Base-by-base conservation (phyloP, 495 filamentous ascomycete genomes). In the Aspergillus leporis region DNA sequence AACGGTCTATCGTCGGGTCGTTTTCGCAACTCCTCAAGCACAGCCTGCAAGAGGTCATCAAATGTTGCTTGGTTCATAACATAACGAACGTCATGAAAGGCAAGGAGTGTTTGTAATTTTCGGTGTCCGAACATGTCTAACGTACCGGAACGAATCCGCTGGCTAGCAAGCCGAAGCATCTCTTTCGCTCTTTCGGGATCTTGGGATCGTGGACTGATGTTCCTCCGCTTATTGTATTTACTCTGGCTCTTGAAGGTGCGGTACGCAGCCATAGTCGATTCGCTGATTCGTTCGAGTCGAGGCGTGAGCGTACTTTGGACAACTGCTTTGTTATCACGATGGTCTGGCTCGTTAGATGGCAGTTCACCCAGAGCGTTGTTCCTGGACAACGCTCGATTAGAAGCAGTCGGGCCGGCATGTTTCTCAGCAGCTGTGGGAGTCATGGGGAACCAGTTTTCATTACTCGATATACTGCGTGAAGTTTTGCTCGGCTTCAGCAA, bases 61-160 rank as follows among this genome's bases (percentile, higher is more conserved):
- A 41, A 41, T 14, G 16, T 14, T n/a, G 14, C 5, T 41, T 18
- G 38, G 16, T 16, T n/a, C 10, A 41, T 16, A n/a, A 41, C 10
- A n/a, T 41, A n/a, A 7, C 4, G 3, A 28, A 28, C 38, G 13
- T 14, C 38, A 6, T 41, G 38, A 14, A 2, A n/a, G 6, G n/a
- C 9, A n/a, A 41, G n/a, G 16, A 40, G 81, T 53, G 57, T 76
- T 66, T 50, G 70, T 9, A 48, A 28, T 28, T 56, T 46, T 79
- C 93, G 87, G 74, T 97, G 96, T 53, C 90, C 91, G 61, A 92
- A 89, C 5, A 91, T 89, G 65, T 96, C 92, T 36, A 97, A 82
- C 7, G 83, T 84, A 60, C 83, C 81, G 10, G 83, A 81, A 34
- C 82, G 84, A 53, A 97, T 85, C 31, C 89, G 87, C 21, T 81